A percentile compares a stretch with the other conserved stretches of the same genome.
Evolutionary conservation across 305 asterid genomes (phyloP).

Genomic region (Fraxinus dipetala): DNA sequence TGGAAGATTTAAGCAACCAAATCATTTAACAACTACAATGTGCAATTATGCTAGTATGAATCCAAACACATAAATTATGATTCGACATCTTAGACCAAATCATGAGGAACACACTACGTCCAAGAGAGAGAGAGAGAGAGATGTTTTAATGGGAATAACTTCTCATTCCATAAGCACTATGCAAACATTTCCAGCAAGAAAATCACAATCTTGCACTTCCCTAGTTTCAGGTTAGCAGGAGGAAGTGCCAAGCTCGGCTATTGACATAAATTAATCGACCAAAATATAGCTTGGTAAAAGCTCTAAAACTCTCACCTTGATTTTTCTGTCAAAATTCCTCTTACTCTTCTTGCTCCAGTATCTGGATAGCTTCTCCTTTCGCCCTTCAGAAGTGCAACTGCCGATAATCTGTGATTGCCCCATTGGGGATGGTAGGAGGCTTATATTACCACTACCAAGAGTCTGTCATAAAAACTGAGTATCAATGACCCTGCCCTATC

Average conservation of each 20-base stretch:
- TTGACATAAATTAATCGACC: not conserved
- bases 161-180: not conserved
- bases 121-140: not conserved
- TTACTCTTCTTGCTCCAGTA: constrained; percentile 46
- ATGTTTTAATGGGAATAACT: not conserved
- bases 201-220: not conserved
- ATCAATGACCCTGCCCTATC: constrained; percentile 38
- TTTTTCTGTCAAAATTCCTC: constrained; percentile 48
- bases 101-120: not conserved
- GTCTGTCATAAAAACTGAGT: constrained; percentile 48
- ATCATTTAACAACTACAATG: not conserved
- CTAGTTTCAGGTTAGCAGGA: not conserved
- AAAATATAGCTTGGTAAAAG: constrained; percentile 1
- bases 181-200: not conserved
- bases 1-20: not conserved
- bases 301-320: constrained; percentile 54
- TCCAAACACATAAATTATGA: not conserved
- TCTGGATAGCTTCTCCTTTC: constrained; percentile 41
- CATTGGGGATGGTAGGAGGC: constrained; percentile 32
- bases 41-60: not conserved
- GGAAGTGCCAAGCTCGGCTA: not conserved
- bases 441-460: constrained; percentile 39
- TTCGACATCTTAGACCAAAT: not conserved
- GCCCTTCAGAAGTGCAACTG: constrained; percentile 32
- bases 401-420: constrained; percentile 33